Evolutionary conservation across 116 monocot species (phyloP), one percentile per base, ranked within the genome.

Genomic region (Dioscorea cayenensis): DNA sequence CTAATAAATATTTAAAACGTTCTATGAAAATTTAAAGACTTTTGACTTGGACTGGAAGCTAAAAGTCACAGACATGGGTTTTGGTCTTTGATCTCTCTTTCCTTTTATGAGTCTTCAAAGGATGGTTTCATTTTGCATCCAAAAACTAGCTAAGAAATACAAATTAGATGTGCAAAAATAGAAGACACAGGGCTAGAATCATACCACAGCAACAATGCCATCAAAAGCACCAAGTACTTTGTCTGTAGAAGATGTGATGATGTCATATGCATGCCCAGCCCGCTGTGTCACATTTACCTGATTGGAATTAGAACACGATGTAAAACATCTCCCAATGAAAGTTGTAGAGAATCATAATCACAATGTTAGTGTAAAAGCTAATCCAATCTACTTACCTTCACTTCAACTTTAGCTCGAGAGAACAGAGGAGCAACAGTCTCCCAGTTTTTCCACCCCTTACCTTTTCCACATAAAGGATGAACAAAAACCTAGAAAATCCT

Each of bases 121-220:
- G 25, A 25, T 25, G 25, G 25, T 25, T 25, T 1, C 25, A 25
- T 25, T 25, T 25, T 25, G 25, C 25, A 25, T 25, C 25, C 25
- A 25, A 25, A 25, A 55, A 55, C 55, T 16, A 55, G n/a, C 14
- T 14, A 16, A 55, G 14, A 55, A 55, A 18, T 55, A 63, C 22
- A 63, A 63, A 21, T 23, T 63, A 23, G 22, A 21, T 63, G 13
- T 23, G 21, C 21, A 63, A 17, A 8, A 20, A 61, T 19, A 10
- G 23, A n/a, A n/a, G 55, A 55, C 16, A n/a, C 1, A n/a, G 17
- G 27, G 19, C 35, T 14, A 83, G 19, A 51, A 72, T 76, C 78
- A 37, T 80, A 95, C 95, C 95, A 95, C 95, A 71, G 86, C 36
- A 69, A 95, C 63, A 79, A 95, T 83, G 66, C 95, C 95, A 81